Evolutionary conservation across 176 grass and related monocot species (phyloP), one percentile per base, ranked within the genome.

Genomic region (Metroxylon sagu): DNA sequence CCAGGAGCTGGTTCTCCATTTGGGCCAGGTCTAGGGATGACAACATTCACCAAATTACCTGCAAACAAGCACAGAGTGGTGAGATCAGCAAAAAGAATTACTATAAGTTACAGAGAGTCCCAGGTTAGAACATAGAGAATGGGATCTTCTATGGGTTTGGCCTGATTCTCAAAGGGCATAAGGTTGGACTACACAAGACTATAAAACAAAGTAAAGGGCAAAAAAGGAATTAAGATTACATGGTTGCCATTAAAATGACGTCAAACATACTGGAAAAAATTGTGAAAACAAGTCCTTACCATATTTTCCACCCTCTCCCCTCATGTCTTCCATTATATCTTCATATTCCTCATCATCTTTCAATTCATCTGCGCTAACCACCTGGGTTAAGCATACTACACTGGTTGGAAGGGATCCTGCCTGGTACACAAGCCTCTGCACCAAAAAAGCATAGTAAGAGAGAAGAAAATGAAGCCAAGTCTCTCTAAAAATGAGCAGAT

Each of bases 261-360:
- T 14, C 73, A 84, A 55, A 70, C 72, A 77, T 56, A 83, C 74
- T 67, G 65, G 59, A 67, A 83, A 70, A 71, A 65, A 8, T 81
- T 90, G 58, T 15, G 71, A 79, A 74, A 67, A 26, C 52, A 71
- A 51, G 17, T 51, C 18, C 31, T 72, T 88, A 85, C 93, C 93
- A 62, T 97, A 97, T 91, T 80, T 88, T 71, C 69, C 72, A 1
- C 84, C 87, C 85, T 97, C 93, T 60, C 80, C 85, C 76, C 78
- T 88, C 93, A 97, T 97, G 74, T 97, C 93, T 61, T 97, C 87
- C 62, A 97, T 48, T 75, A 97, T 97, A 62, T 88, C 93, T 67
- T 74, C 84, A 3, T 91, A 91, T 60, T 91, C 93, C 53, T 88
- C 93, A 18, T 97, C 93, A n/a, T 97, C 93, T 61, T 71, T 85